Base-by-base conservation (phyloP, 805 yeast species). In the Suhomyces kilbournensis region DNA sequence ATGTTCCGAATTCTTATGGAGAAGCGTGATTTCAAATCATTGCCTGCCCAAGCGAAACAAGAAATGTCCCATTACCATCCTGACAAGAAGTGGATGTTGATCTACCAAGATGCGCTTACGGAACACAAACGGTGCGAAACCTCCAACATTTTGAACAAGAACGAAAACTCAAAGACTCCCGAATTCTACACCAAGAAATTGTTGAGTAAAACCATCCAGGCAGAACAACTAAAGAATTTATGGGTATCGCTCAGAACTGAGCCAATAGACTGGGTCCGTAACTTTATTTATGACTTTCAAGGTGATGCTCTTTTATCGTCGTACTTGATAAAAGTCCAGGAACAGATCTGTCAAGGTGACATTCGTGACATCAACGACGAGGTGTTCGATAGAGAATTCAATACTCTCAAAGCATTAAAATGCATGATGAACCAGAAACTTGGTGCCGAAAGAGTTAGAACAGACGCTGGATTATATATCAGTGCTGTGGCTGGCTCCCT, bases 241-340 rank as follows among this genome's bases (percentile, higher is more conserved):
- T 90, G 94, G 88, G 97, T 94, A 5, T 90, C 96, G 46, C 75
- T 93, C 43, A 82, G 98, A 57, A 90, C 98, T 0, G 98, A 93
- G 65, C 91, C 92, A 22, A 72, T 75, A 17, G 77, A 71, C 52
- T 93, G 98, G 97, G 94, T 90, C 0, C 77, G 81, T 47, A 77
- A 75, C 20, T 94, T 94, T 61, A 76, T 90, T n/a, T 72, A 67
- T 54, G 83, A 78, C 48, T 78, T 82, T 44, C 96, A 90, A 65
- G 98, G 98, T 8, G 90, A 87, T 53, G 79, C 85, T 7, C 88
- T 90, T 0, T 76, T 94, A 49, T 82, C 90, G 7, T 81, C 84
- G 14, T 83, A 82, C 35, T 71, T 75, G 49, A 60, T 62, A 23
- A 71, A 72, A 51, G 60, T 94, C 44, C 81, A 80, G 52, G 84